Evolutionary conservation across 2,329 filamentous ascomycete species (phyloP).

Genomic region (Cercospora sp.): DNA sequence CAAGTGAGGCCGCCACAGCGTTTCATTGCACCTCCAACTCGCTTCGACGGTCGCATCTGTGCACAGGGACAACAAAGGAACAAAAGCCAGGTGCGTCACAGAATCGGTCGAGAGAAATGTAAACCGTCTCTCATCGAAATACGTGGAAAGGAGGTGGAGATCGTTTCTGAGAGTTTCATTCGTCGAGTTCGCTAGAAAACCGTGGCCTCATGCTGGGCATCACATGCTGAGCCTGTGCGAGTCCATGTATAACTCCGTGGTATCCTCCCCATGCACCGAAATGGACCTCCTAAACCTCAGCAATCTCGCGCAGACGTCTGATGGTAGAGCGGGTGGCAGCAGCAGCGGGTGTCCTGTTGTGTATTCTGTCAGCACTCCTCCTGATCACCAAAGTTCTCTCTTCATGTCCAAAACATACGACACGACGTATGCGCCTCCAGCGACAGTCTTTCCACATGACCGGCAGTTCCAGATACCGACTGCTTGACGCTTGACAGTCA

Average conservation of each 20-base stretch:
- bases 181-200: constrained; percentile 32
- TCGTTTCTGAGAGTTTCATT: constrained; percentile 32
- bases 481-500: constrained; percentile 70
- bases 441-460: constrained; percentile 90
- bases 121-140: constrained; percentile 16
- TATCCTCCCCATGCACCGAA: constrained; percentile 32
- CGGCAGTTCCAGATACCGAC: constrained; percentile 98
- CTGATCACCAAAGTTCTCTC: background rate
- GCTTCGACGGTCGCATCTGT: background rate
- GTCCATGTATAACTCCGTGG: constrained; percentile 32
- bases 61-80: constrained; percentile 15
- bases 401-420: constrained; percentile 68
- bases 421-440: constrained; percentile 91
- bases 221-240: constrained; percentile 25
- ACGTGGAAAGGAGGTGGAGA: constrained; percentile 10
- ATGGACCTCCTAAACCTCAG: constrained; percentile 71
- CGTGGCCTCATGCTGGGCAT: constrained; percentile 20
- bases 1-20: constrained; percentile 4
- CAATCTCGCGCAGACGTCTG: constrained; percentile 95
- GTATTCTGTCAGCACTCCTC: constrained; percentile 16
- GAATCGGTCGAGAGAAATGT: constrained; percentile 1
- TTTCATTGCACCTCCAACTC: background rate
- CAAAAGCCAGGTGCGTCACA: constrained; percentile 6
- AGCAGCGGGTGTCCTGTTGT: constrained; percentile 78
- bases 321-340: constrained; percentile 95